These are phyloP conservation scores for Trypanosoma melophagium DNA, from an alignment of 208 protist genomes.

Conservation along the genomic window DNA sequence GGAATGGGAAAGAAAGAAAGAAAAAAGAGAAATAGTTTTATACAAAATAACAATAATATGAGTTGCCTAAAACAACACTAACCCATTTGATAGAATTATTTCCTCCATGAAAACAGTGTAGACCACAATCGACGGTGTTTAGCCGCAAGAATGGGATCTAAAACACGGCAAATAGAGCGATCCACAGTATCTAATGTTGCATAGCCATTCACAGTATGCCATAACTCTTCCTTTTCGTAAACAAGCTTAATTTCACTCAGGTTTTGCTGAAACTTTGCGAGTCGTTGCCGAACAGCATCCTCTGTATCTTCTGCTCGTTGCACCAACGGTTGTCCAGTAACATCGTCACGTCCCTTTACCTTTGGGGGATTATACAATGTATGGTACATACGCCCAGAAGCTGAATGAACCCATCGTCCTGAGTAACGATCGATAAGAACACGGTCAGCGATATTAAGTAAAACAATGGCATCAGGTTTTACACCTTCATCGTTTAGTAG, in stretches of 20 bases:
- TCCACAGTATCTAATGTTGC: conserved; percentile 70
- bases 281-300: conserved; percentile 77
- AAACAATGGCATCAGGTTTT: conserved; percentile 58
- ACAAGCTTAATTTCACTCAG: conserved; percentile 73
- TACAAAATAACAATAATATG: no score
- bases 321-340: conserved; percentile 89
- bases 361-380: conserved; percentile 89
- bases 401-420: conserved; percentile 83
- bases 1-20: background rate
- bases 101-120: conserved; percentile 41
- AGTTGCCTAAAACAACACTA: no score
- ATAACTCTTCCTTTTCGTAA: conserved; percentile 54
- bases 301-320: conserved; percentile 89
- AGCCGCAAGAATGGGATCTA: conserved; percentile 59
- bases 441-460: conserved; percentile 70
- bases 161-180: conserved; percentile 67
- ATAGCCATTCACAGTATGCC: conserved; percentile 61
- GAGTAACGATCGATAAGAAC: conserved; percentile 75
- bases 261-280: conserved; percentile 73
- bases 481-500: conserved; percentile 60
- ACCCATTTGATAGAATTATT: conserved; percentile 18
- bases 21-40: background rate
- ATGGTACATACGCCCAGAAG: conserved; percentile 91
- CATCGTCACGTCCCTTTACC: conserved; percentile 82
- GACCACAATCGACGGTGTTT: conserved; percentile 21